Percentiles rank a stretch among this genome's conserved stretches.
Conservation (phyloP, 495 filamentous ascomycete genomes). For the Penicillium mononematosum region DNA sequence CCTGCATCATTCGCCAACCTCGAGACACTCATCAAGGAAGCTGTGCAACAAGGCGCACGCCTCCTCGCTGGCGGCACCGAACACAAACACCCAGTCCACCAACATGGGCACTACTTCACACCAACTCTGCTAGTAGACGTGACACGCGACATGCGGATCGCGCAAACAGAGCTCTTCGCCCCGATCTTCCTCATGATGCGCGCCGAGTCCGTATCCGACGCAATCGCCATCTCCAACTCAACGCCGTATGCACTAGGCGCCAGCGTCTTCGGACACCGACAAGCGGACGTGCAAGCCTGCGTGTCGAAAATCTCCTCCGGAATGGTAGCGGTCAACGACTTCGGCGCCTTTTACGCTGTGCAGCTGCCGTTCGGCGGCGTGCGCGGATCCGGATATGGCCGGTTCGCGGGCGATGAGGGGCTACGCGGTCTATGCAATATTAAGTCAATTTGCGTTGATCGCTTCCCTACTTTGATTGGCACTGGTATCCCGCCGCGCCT, state of each 20-base stretch:
- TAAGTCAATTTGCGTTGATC: conserved; percentile 82
- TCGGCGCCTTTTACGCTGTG: conserved; percentile 86
- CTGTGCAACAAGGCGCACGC: conserved; percentile 71
- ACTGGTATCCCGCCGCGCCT: conserved; percentile 77
- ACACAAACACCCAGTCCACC: conserved; percentile 64
- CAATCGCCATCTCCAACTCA: conserved; percentile 72
- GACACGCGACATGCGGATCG: conserved; percentile 72
- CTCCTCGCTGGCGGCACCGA: conserved; percentile 81
- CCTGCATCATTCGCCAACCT: conserved; percentile 64
- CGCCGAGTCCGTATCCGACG: conserved; percentile 56
- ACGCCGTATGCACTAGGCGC: conserved; percentile 76
- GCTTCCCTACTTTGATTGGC: conserved; percentile 52
- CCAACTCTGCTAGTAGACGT: conserved; percentile 91
- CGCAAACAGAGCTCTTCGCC: conserved; percentile 87
- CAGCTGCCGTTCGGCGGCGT: conserved; percentile 92
- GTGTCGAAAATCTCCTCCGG: conserved; percentile 72
- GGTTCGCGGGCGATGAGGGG: conserved; percentile 91
- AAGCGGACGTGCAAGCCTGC: conserved; percentile 51
- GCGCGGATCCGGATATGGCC: conserved; percentile 82
- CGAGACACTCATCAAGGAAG: conserved; percentile 70
- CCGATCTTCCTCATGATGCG: conserved; percentile 84
- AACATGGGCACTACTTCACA: conserved; percentile 82
- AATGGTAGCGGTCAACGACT: conserved; percentile 94
- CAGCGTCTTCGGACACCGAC: conserved; percentile 71
- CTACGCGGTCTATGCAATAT: conserved; percentile 78